These are phyloP conservation scores for Pascua guehoae DNA, from an alignment of 1,284 basidiomycete genomes.

Conservation along the genomic window DNA sequence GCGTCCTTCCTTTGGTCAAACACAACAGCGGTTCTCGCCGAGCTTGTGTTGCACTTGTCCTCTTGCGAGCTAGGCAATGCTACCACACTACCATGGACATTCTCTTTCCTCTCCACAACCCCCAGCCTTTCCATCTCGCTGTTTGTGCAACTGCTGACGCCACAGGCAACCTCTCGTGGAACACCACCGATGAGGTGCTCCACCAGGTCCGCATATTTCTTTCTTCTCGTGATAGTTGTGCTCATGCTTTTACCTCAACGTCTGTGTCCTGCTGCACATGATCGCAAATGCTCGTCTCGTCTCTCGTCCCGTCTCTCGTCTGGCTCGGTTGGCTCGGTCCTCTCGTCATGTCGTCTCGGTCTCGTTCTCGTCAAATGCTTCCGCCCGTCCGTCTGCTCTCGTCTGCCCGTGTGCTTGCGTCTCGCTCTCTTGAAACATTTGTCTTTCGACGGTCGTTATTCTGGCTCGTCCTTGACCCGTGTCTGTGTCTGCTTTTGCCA, in stretches of 20 bases:
- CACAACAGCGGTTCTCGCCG: too few relatives aligned
- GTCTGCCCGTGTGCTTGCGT: constrained; percentile 15
- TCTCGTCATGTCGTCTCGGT: constrained; percentile 12
- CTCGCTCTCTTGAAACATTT: not conserved
- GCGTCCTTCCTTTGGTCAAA: too few relatives aligned
- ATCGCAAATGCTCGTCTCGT: constrained; percentile 1
- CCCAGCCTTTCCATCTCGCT: not conserved
- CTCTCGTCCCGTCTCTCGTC: constrained; percentile 17
- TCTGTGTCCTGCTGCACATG: constrained; percentile 10
- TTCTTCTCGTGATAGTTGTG: constrained; percentile 66
- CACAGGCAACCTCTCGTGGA: constrained; percentile 59
- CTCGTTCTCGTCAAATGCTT: not conserved
- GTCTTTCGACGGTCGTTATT: not conserved
- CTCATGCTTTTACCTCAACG: constrained; percentile 51
- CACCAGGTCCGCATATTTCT: constrained; percentile 60
- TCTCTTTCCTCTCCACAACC: not conserved
- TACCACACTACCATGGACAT: constrained; percentile 5
- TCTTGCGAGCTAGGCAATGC: constrained; percentile 23
- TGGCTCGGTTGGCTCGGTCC: not conserved
- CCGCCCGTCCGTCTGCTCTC: constrained; percentile 1
- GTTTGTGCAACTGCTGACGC: constrained; percentile 1
- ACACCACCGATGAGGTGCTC: constrained; percentile 85
- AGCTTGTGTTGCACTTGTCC: constrained; percentile 1
- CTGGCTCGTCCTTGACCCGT: constrained; percentile 10
- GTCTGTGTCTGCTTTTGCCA: constrained; percentile 4